A percentile compares a stretch with the other conserved stretches of the same genome.
Conservation (phyloP, 2,329 filamentous ascomycete species). For the Zymoseptoria passerinii region DNA sequence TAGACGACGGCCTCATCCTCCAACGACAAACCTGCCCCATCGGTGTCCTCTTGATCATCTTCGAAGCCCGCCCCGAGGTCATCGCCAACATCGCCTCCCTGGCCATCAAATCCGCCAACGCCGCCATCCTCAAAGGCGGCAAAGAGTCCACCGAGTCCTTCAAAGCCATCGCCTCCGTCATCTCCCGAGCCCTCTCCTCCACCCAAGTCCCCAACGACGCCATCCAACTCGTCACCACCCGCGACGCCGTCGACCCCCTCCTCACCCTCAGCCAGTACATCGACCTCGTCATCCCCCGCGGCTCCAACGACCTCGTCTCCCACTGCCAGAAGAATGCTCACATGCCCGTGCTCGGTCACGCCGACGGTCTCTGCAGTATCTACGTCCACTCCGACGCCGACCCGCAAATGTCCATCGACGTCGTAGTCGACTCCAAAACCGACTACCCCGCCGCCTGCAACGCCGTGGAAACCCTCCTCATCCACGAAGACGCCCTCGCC, state of each 20-base stretch:
- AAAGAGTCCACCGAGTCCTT: slow-evolving; percentile 97
- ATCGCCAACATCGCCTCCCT: slow-evolving; percentile 96
- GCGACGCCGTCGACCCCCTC: slow-evolving; percentile 83
- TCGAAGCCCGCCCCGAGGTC: slow-evolving; percentile 93
- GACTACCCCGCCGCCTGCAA: slow-evolving; percentile 96
- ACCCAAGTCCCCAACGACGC: slow-evolving; percentile 76
- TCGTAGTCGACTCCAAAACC: slow-evolving; percentile 85
- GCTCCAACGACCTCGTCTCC: slow-evolving; percentile 80
- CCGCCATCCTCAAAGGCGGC: slow-evolving; percentile 92
- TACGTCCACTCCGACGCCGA: slow-evolving; percentile 79
- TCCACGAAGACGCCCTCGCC: slow-evolving; percentile 62
- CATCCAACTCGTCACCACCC: slow-evolving; percentile 87
- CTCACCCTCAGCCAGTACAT: slow-evolving; percentile 78
- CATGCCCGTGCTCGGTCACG: slow-evolving; percentile 93
- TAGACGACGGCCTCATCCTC: slow-evolving; percentile 78
- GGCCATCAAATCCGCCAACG: slow-evolving; percentile 94
- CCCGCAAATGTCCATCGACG: slow-evolving; percentile 58
- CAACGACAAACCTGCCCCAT: slow-evolving; percentile 91
- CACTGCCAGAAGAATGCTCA: slow-evolving; percentile 85
- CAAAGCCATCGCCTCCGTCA: slow-evolving; percentile 75
- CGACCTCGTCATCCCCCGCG: slow-evolving; percentile 89
- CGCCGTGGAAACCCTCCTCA: slow-evolving; percentile 80
- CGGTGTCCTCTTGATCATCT: slow-evolving; percentile 95
- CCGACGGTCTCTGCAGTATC: slow-evolving; percentile 82
- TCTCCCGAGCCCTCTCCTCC: slow-evolving; percentile 64